phyloP scores from a whole-genome alignment of 805 yeast species.

The Jamesozyma lodderae region DNA sequence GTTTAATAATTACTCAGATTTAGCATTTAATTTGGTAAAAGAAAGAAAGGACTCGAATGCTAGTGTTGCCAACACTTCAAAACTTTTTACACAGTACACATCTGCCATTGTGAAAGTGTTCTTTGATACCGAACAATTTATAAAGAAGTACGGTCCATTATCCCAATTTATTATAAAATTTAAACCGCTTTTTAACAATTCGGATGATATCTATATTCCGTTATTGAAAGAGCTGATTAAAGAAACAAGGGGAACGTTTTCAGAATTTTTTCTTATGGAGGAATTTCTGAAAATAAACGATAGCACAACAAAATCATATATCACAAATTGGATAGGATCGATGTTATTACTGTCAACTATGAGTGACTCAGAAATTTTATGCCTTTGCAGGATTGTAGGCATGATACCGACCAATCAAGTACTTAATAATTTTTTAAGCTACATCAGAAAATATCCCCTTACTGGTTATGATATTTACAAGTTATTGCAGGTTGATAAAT shows the following conservation, averaged over 20 bases:
- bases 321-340: slow-evolving; percentile 21
- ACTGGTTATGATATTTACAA: slow-evolving; percentile 5
- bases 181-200: background rate
- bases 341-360: slow-evolving; percentile 15
- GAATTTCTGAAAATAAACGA: slow-evolving; percentile 12
- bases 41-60: too few relatives aligned
- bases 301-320: slow-evolving; percentile 7
- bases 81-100: background rate
- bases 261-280: slow-evolving; percentile 12
- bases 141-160: too few relatives aligned
- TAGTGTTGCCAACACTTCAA: background rate
- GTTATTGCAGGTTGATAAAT: slow-evolving; percentile 7
- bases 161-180: background rate
- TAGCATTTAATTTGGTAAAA: background rate
- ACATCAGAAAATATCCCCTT: slow-evolving; percentile 7
- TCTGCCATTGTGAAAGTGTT: background rate
- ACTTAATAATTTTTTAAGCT: slow-evolving; percentile 12
- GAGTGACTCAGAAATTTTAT: slow-evolving; percentile 8
- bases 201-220: background rate
- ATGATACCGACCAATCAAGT: slow-evolving; percentile 10
- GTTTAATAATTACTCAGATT: slow-evolving; percentile 3
- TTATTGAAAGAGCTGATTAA: slow-evolving; percentile 12
- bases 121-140: background rate
- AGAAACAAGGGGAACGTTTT: slow-evolving; percentile 4
- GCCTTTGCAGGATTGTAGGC: slow-evolving; percentile 13